Conservation (phyloP, 2,329 filamentous ascomycete genomes). For the Xylaria sp. region DNA sequence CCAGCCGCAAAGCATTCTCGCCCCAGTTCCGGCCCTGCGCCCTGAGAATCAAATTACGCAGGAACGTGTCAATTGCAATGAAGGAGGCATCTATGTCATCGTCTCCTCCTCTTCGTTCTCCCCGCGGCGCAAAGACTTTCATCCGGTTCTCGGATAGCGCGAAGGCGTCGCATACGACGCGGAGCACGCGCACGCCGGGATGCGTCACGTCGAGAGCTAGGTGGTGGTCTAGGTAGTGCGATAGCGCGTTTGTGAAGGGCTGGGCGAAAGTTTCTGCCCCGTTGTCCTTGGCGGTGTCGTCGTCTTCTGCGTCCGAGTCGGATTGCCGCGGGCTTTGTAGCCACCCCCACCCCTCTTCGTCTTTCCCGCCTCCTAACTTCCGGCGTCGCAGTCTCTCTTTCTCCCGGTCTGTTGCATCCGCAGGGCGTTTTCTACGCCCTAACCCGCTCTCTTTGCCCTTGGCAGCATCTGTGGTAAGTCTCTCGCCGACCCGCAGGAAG, state of each 20-base stretch:
- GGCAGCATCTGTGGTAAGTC: not conserved
- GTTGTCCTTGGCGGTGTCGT: not conserved
- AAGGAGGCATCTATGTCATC: not conserved
- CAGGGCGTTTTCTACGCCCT: constrained; percentile 27
- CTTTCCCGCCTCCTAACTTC: constrained; percentile 59
- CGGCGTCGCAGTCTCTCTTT: constrained; percentile 50
- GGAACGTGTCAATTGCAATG: constrained; percentile 23
- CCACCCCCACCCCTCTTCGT: constrained; percentile 67
- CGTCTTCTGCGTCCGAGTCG: not conserved
- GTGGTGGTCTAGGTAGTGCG: constrained; percentile 62
- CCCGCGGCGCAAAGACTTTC: constrained; percentile 56
- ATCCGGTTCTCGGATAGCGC: constrained; percentile 63
- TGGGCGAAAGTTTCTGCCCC: constrained; percentile 38
- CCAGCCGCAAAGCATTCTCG: constrained; percentile 15
- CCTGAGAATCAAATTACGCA: constrained; percentile 23
- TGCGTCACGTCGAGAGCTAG: constrained; percentile 67
- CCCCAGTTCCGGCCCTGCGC: constrained; percentile 33
- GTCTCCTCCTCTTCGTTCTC: not conserved
- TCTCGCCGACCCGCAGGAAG: constrained; percentile 57
- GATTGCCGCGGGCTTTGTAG: constrained; percentile 38
- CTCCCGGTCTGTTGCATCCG: constrained; percentile 45
- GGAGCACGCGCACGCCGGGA: constrained; percentile 62
- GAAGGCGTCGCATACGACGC: constrained; percentile 67
- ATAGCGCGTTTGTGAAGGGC: constrained; percentile 65
- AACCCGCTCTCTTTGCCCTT: constrained; percentile 1